These are phyloP conservation scores for Fusarium camptoceras DNA, from an alignment of 2,329 filamentous ascomycete species.

Conservation along the genomic window DNA sequence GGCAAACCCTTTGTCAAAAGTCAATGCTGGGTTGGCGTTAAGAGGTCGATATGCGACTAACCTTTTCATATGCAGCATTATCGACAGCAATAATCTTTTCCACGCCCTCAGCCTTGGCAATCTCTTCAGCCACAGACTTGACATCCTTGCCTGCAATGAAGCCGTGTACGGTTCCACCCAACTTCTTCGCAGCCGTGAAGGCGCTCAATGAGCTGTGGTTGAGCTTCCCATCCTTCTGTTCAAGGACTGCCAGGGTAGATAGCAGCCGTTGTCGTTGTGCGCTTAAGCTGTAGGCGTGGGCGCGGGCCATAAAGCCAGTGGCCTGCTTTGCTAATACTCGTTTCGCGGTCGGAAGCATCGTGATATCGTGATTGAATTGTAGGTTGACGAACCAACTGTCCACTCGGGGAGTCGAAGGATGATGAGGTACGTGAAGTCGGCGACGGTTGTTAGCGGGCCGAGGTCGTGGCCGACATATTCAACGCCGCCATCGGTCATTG, in stretches of 20 bases:
- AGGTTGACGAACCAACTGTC: constrained; percentile 28
- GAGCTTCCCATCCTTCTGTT: constrained; percentile 91
- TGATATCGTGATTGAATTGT: constrained; percentile 32
- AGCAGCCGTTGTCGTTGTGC: constrained; percentile 66
- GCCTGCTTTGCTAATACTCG: constrained; percentile 46
- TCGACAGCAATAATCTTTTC: constrained; percentile 93
- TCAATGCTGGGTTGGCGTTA: constrained; percentile 15
- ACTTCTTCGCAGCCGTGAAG: constrained; percentile 85
- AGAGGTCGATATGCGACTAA: constrained; percentile 50
- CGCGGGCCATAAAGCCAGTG: constrained; percentile 45
- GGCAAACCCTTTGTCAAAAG: constrained; percentile 74
- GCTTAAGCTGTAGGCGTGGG: constrained; percentile 42
- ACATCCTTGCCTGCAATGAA: constrained; percentile 87
- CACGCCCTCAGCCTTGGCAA: constrained; percentile 87
- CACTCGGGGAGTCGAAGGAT: constrained; percentile 22
- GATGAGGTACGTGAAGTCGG: constrained; percentile 31
- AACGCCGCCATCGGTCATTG: constrained; percentile 46
- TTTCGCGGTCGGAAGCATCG: constrained; percentile 51
- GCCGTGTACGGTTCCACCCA: constrained; percentile 86
- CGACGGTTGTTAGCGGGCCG: constrained; percentile 55
- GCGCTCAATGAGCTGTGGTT: constrained; percentile 85
- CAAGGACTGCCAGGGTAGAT: constrained; percentile 90
- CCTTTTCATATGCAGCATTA: constrained; percentile 92
- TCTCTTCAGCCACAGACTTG: constrained; percentile 81
- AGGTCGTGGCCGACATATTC: constrained; percentile 47